Percentiles rank a stretch among this genome's conserved stretches.
phyloP scores from a whole-genome alignment of 179 eudicot species.

The Gypsophila paniculata region DNA sequence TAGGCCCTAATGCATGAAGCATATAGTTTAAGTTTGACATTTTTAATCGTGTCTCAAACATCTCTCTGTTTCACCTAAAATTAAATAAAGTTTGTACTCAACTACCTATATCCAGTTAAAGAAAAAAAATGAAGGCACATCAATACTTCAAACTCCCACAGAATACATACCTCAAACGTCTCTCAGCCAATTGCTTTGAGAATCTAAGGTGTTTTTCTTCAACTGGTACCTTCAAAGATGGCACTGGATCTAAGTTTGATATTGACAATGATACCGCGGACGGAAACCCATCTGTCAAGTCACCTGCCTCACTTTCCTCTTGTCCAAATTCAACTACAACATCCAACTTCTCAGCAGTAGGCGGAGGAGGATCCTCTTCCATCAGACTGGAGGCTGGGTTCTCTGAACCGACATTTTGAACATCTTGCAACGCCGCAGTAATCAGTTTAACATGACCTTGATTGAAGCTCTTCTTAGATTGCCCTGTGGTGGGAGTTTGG shows the following conservation, averaged over 20 bases:
- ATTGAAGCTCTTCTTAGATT: conserved; percentile 44
- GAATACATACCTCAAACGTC: conserved; percentile 59
- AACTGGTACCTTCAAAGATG: conserved; percentile 27
- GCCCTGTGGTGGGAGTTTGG: conserved; percentile 27
- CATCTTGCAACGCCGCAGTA: conserved; percentile 51
- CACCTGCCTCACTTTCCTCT: conserved; percentile 27
- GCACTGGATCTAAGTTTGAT: conserved; percentile 35
- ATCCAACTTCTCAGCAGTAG: conserved; percentile 48
- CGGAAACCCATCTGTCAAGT: conserved; percentile 43
- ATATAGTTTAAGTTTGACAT: too few species aligned
- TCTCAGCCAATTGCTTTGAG: conserved; percentile 45
- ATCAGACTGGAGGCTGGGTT: conserved; percentile 30
- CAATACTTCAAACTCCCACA: background rate
- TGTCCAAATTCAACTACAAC: conserved; percentile 53
- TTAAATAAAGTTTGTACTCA: background rate
- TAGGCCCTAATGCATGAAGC: background rate
- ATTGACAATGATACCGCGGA: conserved; percentile 51
- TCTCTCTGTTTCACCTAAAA: background rate
- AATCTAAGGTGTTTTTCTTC: conserved; percentile 41
- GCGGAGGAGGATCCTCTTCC: conserved; percentile 38
- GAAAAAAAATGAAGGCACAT: background rate
- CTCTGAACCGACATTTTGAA: conserved; percentile 26
- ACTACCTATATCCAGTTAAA: background rate
- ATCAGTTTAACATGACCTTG: conserved; percentile 48
- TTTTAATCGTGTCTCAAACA: background rate